Evolutionary conservation across 352 stramenopile species (phyloP), one percentile per base, ranked within the genome.

Genomic region (Phytophthora chlamydospora): DNA sequence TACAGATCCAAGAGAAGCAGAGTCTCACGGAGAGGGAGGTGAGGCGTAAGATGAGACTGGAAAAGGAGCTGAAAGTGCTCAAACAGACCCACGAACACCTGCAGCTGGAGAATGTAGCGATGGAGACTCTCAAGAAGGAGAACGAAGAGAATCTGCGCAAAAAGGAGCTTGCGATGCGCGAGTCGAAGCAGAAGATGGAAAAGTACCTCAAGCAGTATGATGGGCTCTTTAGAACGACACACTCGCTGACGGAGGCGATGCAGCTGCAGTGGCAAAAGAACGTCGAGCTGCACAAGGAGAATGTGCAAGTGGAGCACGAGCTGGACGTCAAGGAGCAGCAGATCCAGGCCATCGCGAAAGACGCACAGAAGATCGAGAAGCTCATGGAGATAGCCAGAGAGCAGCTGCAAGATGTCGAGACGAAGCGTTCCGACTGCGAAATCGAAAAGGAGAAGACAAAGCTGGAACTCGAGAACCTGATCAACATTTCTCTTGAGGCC

Each of bases 151-250:
- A 62, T 44, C 51, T 86, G 12, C 64, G 68, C 38, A 78, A 76
- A 38, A 93, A 93, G 46, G 90, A 97, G 54, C 57, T 88, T 0
- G 42, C 79, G 21, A 76, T 96, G 66, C 78, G 83, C 27, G 82
- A 92, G 33, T 87, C 81, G 38, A 96, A 96, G 68, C 73, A 87
- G 6, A 91, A 92, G 40, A 95, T 97, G 83, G 84, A 97, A 27
- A 91, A 90, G 46, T 95, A 96, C 51, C 61, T 95, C 16, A 89
- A 87, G 32, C 79, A 96, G 48, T 96, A 96, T 50, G 87, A 97
- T 50, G 73, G 66, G 8, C 73, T 97, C 2, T 96, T 93, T 45
- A 75, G 83, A 31, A 90, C 83, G 38, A 92, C 82, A 0, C 83
- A 91, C 44, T 85, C 80, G 12, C 64, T 91, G 27, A 92, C 85